Conservation (phyloP, 2,329 filamentous ascomycete species). For the Neocatenulostroma microsporum region DNA sequence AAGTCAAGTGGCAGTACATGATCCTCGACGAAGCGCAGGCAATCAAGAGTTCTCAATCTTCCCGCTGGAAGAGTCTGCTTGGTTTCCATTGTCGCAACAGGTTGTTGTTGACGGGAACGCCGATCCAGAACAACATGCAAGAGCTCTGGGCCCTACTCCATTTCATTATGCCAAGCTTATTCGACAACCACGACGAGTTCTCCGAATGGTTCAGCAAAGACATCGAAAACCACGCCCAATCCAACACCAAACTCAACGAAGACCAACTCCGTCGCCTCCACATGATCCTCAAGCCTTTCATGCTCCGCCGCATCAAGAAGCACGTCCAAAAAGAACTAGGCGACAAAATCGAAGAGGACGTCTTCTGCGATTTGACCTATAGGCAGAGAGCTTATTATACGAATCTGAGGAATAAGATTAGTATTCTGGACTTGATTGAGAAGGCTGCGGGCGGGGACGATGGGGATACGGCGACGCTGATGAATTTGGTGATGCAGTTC, state of each 20-base stretch:
- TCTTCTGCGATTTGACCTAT: conserved; percentile 96
- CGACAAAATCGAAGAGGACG: conserved; percentile 94
- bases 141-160: conserved; percentile 95
- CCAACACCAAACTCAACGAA: conserved; percentile 98
- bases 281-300: conserved; percentile 99
- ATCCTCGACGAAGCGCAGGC: conserved; percentile 97
- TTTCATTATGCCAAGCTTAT: conserved; percentile 99
- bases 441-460: conserved; percentile 93
- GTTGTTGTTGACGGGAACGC: conserved; percentile 86
- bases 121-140: conserved; percentile 99
- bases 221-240: conserved; percentile 96
- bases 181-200: conserved; percentile 88
- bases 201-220: conserved; percentile 93
- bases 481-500: conserved; percentile 99
- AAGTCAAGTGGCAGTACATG: conserved; percentile 99
- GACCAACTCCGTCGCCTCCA: conserved; percentile 94
- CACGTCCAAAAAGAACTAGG: conserved; percentile 98
- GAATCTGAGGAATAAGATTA: conserved; percentile 92
- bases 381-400: conserved; percentile 89
- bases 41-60: conserved; percentile 96
- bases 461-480: conserved; percentile 86
- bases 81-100: conserved; percentile 94
- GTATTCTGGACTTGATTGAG: conserved; percentile 96
- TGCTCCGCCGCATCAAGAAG: conserved; percentile 99
- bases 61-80: conserved; percentile 90